Evolutionary conservation across 805 yeast genomes (phyloP).

Genomic region (Tetrapisispora phaffii): DNA sequence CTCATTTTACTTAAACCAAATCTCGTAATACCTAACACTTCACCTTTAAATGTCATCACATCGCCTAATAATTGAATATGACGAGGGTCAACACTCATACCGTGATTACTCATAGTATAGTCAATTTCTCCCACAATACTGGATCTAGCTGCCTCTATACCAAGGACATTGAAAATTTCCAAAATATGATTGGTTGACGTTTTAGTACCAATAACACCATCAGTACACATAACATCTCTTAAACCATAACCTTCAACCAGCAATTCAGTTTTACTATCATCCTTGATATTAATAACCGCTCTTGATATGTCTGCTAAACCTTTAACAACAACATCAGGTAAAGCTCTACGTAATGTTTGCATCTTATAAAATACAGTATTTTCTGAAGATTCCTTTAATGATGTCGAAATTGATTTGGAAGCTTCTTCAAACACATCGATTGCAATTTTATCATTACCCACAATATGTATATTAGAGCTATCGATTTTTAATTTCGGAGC

Average conservation of each 20-base stretch:
- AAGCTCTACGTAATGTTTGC: slow-evolving; percentile 77
- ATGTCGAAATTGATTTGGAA: slow-evolving; percentile 35
- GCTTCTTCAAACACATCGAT: slow-evolving; percentile 45
- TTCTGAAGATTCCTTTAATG: slow-evolving; percentile 32
- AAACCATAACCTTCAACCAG: slow-evolving; percentile 97
- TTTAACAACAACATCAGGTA: slow-evolving; percentile 84
- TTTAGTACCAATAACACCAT: slow-evolving; percentile 83
- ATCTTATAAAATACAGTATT: slow-evolving; percentile 70
- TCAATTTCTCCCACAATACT: slow-evolving; percentile 91
- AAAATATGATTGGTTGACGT: slow-evolving; percentile 87
- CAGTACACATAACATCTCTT: slow-evolving; percentile 93
- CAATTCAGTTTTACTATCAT: slow-evolving; percentile 77
- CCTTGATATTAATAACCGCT: slow-evolving; percentile 90
- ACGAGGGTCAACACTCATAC: slow-evolving; percentile 99
- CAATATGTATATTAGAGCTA: slow-evolving; percentile 57
- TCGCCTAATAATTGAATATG: slow-evolving; percentile 95
- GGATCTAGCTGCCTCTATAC: slow-evolving; percentile 95
- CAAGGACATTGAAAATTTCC: slow-evolving; percentile 81
- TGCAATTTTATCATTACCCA: slow-evolving; percentile 56
- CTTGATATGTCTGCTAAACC: slow-evolving; percentile 87
- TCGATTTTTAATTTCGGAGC: slow-evolving; percentile 88
- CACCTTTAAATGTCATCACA: slow-evolving; percentile 98
- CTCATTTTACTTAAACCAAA: slow-evolving; percentile 98
- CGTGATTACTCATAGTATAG: slow-evolving; percentile 97
- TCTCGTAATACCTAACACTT: slow-evolving; percentile 93